Conservation (phyloP, 371 early-diverging fungal genomes). For the Actinomortierella wolfii region DNA sequence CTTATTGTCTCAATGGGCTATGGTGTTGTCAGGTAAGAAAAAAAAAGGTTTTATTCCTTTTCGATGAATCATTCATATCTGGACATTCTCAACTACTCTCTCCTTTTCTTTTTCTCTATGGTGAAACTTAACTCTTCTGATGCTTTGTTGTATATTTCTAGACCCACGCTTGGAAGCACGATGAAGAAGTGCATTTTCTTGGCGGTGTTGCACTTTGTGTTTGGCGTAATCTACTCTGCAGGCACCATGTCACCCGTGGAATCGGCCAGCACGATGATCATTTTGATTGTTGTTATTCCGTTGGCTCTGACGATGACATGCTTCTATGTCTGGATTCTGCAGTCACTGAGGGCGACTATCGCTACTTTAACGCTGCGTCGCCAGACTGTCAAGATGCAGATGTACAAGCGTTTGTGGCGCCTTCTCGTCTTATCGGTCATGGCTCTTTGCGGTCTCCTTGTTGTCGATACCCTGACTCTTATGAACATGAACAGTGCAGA, state of each 20-base stretch:
- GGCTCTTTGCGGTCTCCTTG: conserved; percentile 77
- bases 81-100: no score
- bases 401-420: conserved; percentile 88
- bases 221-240: conserved; percentile 86
- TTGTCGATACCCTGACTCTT: conserved; percentile 79
- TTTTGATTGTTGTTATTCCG: conserved; percentile 86
- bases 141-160: conserved; percentile 26
- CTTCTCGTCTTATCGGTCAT: conserved; percentile 78
- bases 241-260: conserved; percentile 80
- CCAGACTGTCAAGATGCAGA: conserved; percentile 86
- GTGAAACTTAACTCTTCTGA: no score
- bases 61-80: background rate
- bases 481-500: conserved; percentile 60
- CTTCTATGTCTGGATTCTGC: conserved; percentile 91
- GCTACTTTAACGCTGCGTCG: conserved; percentile 71
- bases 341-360: conserved; percentile 67
- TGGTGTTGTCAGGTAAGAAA: conserved; percentile 85
- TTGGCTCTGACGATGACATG: conserved; percentile 87
- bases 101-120: no score
- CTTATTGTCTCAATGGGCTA: conserved; percentile 95
- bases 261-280: conserved; percentile 71
- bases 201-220: conserved; percentile 82
- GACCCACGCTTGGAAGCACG: conserved; percentile 87
- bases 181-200: conserved; percentile 88
- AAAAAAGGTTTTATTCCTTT: background rate